These are phyloP conservation scores for Vickermania spadyakhi DNA, from an alignment of 208 protist species.

Conservation along the genomic window DNA sequence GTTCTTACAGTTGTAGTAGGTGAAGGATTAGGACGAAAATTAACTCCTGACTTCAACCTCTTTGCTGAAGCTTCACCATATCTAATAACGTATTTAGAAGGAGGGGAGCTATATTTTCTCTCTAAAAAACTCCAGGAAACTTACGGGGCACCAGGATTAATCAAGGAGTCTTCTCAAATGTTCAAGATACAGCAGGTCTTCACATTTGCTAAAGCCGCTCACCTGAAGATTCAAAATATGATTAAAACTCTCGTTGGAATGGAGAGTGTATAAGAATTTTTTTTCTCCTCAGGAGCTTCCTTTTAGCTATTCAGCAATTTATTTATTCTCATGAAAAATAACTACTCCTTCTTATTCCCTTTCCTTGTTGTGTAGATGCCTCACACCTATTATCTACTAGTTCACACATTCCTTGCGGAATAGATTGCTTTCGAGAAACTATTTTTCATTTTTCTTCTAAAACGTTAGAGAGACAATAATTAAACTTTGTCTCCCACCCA, in stretches of 20 bases:
- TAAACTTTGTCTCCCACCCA: too few relatives aligned
- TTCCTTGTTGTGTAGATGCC: too few relatives aligned
- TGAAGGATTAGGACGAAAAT: conserved; percentile 84
- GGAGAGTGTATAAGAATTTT: too few relatives aligned
- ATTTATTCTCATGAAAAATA: too few relatives aligned
- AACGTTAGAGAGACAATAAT: too few relatives aligned
- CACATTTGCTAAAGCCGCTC: conserved; percentile 41
- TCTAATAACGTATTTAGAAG: conserved; percentile 61
- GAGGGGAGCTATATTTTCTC: conserved; percentile 57
- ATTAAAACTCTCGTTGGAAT: not conserved
- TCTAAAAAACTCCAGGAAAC: conserved; percentile 54
- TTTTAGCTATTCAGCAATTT: too few relatives aligned
- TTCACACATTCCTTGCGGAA: too few relatives aligned
- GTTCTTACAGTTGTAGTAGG: conserved; percentile 87
- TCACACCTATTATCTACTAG: too few relatives aligned
- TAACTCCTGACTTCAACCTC: conserved; percentile 87
- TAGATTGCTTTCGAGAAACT: too few relatives aligned
- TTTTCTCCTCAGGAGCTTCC: too few relatives aligned
- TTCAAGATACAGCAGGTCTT: conserved; percentile 27
- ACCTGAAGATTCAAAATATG: conserved; percentile 20
- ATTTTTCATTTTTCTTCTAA: too few relatives aligned
- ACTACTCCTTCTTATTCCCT: too few relatives aligned
- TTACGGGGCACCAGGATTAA: conserved; percentile 45
- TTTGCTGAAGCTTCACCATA: conserved; percentile 81
- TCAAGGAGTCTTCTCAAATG: conserved; percentile 51